Base-by-base conservation (phyloP, 768 basidiomycete genomes). In the Mycena galericulata region DNA sequence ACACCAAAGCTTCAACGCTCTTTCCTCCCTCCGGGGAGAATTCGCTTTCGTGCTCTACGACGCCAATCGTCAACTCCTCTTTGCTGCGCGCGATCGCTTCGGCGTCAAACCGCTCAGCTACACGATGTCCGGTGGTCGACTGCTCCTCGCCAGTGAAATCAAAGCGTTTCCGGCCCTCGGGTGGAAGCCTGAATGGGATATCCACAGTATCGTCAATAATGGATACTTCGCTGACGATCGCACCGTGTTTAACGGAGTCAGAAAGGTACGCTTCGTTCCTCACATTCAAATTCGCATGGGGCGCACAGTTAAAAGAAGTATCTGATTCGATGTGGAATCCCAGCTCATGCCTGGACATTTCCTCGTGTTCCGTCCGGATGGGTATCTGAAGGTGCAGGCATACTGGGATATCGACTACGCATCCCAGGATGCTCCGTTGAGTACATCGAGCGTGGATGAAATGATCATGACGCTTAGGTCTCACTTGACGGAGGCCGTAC, bases 31-130 rank as follows among this genome's bases (percentile, higher is more conserved):
- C 0, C 64, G 69, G 3, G 71, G 71, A 18, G 71, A 72, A 30
- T 72, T 70, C 17, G 71, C 71, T 3, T 72, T 72, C 24, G 71
- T 72, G 4, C 38, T 72, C 17, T 72, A 64, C 40, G 71, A 72
- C 34, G 20, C 53, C 20, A 36, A 30, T 4, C 36, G 59, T 9
- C 49, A 43, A 1, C 27, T 66, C 6, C 26, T 70, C 12, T 59
- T 72, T 32, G 71, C 71, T 18, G 71, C 55, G 22, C 63, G 71
- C 9, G 71, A 72, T 64, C 58, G 71, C 4, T 63, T 72, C 26
- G 71, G 71, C 4, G 54, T 72, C 50, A 72, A 72, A 38, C 71
- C 71, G 3, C 45, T 72, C 29, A 55, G 54, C 38, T 72, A 70
- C 27, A 67, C 64, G 3, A n/a, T 67, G 9, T 20, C n/a, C 4